Base-by-base conservation (phyloP, 192 early-diverging fungal species). In the Umbelopsis vinacea region DNA sequence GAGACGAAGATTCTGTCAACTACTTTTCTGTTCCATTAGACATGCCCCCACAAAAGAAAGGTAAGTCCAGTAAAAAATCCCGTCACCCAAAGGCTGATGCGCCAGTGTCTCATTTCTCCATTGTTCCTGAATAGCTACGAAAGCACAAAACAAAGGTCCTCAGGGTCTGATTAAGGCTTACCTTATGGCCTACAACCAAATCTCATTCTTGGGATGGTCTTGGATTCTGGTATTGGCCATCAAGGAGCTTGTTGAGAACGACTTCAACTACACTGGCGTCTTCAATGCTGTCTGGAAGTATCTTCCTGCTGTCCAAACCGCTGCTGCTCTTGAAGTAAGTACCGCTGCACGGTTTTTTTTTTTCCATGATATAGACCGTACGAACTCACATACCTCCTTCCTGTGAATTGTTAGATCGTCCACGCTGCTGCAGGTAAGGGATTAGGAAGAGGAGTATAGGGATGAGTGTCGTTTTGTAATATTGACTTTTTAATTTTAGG, bases 171-270 rank as follows among this genome's bases (percentile, higher is more conserved):
- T 82, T 52, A 78, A 86, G 67, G 38, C 55, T 11, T 98, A 98
- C 74, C 85, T 98, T 38, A 81, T 97, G 26, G 77, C 87, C 35
- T 98, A 97, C 87, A 98, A 98, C 77, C 76, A 86, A 26, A 84
- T 82, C 0, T 97, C 95, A 45, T 90, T 89, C 57, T 77, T 78
- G 14, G 95, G 89, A n/a, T 98, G 97, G 97, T 83, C 76, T 29
- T 91, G 85, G 68, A 84, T 94, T 37, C 84, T 97, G 15, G 72
- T 80, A 19, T 77, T 85, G 67, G 84, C 89, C 14, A 46, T 87
- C 15, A 46, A 77, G 37, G 81, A 88, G 46, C 82, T 94, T 19
- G 50, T 86, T 15, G 70, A 70, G 6, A 84, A 86, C 22, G 86
- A 87, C 43, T 76, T 81, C 33, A 79, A 91, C 69, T 87, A 83